Percentiles rank a stretch among this genome's conserved stretches.
Conservation (phyloP, 2,329 filamentous ascomycete genomes). For the Fusarium sp. region DNA sequence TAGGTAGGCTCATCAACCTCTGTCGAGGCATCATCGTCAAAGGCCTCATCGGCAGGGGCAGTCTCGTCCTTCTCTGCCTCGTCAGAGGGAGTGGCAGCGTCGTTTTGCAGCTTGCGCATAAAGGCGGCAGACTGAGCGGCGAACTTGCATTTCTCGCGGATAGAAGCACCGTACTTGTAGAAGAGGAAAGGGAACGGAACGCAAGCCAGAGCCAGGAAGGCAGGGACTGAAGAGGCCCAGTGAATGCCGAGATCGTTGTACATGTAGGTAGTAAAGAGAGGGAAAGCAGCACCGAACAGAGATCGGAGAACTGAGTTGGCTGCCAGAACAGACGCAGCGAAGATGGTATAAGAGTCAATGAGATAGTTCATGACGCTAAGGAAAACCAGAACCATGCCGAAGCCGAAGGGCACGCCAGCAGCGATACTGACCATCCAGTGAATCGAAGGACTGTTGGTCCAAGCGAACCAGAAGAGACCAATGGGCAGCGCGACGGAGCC, state of each 20-base stretch:
- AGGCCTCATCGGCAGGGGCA: constrained; percentile 17
- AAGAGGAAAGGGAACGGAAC: constrained; percentile 45
- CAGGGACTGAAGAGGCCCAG: constrained; percentile 41
- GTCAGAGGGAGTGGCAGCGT: constrained; percentile 6
- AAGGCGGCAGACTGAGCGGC: constrained; percentile 41
- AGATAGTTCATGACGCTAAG: constrained; percentile 46
- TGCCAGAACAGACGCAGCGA: constrained; percentile 39
- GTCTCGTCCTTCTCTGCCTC: constrained; percentile 34
- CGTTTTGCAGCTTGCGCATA: constrained; percentile 39
- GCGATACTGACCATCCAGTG: constrained; percentile 67
- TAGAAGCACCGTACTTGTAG: constrained; percentile 41
- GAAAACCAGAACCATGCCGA: constrained; percentile 66
- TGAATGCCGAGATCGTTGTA: constrained; percentile 40
- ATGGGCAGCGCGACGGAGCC: constrained; percentile 33
- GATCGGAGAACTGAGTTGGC: constrained; percentile 42
- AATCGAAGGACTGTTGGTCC: constrained; percentile 67
- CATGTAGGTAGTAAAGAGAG: constrained; percentile 41
- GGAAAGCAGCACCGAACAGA: constrained; percentile 41
- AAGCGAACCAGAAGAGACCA: constrained; percentile 72
- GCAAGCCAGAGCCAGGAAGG: constrained; percentile 40
- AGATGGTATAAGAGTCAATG: constrained; percentile 44
- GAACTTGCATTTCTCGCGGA: constrained; percentile 44
- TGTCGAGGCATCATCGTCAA: constrained; percentile 36
- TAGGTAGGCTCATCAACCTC: constrained; percentile 40
- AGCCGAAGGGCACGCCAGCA: constrained; percentile 62